Evolutionary conservation across 352 stramenopile genomes (phyloP).

Genomic region (Phytophthora macrochlamydospora): DNA sequence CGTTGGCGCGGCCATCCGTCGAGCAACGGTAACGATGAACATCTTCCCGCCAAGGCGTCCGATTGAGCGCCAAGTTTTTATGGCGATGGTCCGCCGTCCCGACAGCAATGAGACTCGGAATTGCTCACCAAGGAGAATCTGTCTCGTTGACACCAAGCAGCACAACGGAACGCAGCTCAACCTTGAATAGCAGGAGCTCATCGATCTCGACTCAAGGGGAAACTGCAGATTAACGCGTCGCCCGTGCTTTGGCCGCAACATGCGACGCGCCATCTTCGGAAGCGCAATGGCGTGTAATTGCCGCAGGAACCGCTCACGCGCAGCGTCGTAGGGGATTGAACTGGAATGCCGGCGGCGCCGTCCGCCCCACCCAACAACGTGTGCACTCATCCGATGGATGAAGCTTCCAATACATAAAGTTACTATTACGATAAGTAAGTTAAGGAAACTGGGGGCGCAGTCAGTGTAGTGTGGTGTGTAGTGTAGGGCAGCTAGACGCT

Average conservation of each 20-base stretch:
- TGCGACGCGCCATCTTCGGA: slow-evolving; percentile 14
- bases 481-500: slow-evolving; percentile 32
- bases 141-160: no score
- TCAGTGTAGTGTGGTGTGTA: slow-evolving; percentile 1
- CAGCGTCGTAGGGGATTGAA: slow-evolving; percentile 8
- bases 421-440: slow-evolving; percentile 39
- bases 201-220: no score
- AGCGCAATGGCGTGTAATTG: slow-evolving; percentile 1
- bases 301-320: neutral
- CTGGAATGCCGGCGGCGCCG: neutral
- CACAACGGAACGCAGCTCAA: no score
- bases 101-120: no score
- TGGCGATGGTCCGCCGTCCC: no score
- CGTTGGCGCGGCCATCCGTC: no score
- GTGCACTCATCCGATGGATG: neutral
- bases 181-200: no score
- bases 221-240: neutral
- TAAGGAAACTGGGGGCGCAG: slow-evolving; percentile 18
- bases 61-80: no score
- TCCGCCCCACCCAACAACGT: neutral
- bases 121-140: no score
- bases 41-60: no score
- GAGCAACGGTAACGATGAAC: no score
- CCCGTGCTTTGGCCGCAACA: neutral
- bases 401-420: slow-evolving; percentile 27